Percentiles rank a stretch among this genome's conserved stretches.
Conservation (phyloP, 2,329 filamentous ascomycete species). For the Cryphonectria carpinicola region DNA sequence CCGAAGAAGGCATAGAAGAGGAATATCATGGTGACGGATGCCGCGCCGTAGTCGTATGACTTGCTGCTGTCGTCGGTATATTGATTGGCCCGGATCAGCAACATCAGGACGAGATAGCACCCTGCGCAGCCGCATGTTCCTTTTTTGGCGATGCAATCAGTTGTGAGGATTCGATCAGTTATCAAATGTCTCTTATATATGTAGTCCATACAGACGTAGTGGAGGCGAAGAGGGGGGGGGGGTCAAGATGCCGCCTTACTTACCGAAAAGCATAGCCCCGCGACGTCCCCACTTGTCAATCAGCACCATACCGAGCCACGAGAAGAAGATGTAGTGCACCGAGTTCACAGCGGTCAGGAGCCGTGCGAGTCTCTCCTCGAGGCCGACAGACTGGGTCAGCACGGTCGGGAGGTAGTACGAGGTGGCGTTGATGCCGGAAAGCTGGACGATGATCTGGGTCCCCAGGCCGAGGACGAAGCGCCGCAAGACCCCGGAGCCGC, state of each 20-base stretch:
- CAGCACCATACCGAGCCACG: slow-evolving; percentile 34
- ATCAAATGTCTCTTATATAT: no score
- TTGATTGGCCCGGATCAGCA: not conserved
- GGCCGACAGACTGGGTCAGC: slow-evolving; percentile 55
- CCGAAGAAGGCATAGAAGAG: slow-evolving; percentile 34
- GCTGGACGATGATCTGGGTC: slow-evolving; percentile 32
- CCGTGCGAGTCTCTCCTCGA: slow-evolving; percentile 52
- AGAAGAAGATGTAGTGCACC: slow-evolving; percentile 38
- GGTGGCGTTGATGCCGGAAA: slow-evolving; percentile 44
- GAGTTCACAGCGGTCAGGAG: slow-evolving; percentile 55
- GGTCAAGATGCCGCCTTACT: slow-evolving; percentile 40
- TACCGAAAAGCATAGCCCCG: slow-evolving; percentile 60
- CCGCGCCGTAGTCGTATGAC: slow-evolving; percentile 27
- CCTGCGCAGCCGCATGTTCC: not conserved
- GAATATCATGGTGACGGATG: slow-evolving; percentile 33
- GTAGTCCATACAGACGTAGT: no score
- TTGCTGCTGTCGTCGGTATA: slow-evolving; percentile 40
- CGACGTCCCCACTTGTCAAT: slow-evolving; percentile 52
- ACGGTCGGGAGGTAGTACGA: slow-evolving; percentile 50
- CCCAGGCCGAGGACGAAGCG: slow-evolving; percentile 55
- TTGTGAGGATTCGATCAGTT: no score
- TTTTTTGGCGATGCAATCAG: not conserved
- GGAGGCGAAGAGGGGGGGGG: no score
- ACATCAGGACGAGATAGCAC: not conserved
- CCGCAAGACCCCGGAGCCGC: slow-evolving; percentile 40